These are phyloP conservation scores for Xerocomellus chrysenteron DNA, from an alignment of 768 basidiomycete genomes.

Conservation along the genomic window DNA sequence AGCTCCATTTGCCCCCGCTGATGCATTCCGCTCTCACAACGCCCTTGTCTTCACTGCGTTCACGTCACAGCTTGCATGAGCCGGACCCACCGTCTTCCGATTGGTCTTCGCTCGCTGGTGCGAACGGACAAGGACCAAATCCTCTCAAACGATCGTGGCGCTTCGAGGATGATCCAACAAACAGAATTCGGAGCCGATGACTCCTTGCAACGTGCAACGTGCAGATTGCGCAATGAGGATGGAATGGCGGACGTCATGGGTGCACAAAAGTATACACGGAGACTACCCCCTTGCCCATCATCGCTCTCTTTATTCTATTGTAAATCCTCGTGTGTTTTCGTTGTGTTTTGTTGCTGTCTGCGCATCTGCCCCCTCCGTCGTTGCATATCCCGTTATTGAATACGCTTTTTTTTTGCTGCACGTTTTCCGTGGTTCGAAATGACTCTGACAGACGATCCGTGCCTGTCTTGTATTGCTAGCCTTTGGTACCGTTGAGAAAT, in stretches of 20 bases:
- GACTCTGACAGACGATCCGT: neutral
- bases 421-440: neutral
- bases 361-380: neutral
- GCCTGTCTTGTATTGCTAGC: neutral
- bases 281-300: neutral
- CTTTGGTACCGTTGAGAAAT: neutral
- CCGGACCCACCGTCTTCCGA: conserved; percentile 21
- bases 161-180: conserved; percentile 21
- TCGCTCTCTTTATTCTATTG: neutral
- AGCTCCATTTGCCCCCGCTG: conserved; percentile 1
- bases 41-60: neutral
- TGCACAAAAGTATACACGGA: conserved; percentile 1
- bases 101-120: conserved; percentile 31
- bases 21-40: conserved; percentile 7
- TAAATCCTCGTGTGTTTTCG: neutral
- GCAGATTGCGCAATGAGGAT: neutral
- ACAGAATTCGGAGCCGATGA: neutral
- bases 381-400: neutral
- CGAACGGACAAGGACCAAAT: conserved; percentile 20
- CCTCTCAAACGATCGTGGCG: conserved; percentile 27
- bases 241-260: neutral
- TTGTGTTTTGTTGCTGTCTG: neutral
- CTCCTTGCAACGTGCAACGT: neutral
- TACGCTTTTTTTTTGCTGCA: neutral
- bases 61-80: conserved; percentile 15